Conservation (phyloP, 257 asterid genomes). For the Solanum medicagineum region DNA sequence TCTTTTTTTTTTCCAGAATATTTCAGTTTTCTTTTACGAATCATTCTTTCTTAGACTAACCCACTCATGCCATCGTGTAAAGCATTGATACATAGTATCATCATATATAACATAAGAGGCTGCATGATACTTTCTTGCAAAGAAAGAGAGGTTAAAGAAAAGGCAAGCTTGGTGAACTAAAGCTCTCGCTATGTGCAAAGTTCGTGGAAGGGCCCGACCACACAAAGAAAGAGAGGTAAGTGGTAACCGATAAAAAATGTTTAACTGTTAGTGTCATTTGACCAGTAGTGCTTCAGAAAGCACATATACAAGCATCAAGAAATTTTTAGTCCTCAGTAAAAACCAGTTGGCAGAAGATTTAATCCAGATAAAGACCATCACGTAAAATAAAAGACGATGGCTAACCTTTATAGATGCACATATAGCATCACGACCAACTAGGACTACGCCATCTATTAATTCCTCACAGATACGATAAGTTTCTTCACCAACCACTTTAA, state of each 20-base stretch:
- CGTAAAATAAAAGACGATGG: neutral
- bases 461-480: slow-evolving; percentile 71
- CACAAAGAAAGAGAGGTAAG: neutral
- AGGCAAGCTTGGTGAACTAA: too few relatives aligned
- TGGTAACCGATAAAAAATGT: neutral
- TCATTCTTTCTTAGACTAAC: neutral
- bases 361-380: neutral
- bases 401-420: slow-evolving; percentile 97
- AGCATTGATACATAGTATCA: neutral
- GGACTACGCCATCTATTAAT: slow-evolving; percentile 78
- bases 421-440: slow-evolving; percentile 88
- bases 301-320: neutral
- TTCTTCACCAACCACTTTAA: slow-evolving; percentile 90
- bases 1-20: neutral
- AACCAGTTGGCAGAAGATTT: neutral
- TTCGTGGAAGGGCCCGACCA: too few relatives aligned
- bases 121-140: neutral
- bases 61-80: neutral
- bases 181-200: too few relatives aligned
- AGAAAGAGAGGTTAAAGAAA: neutral
- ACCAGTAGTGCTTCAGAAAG: neutral
- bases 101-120: neutral
- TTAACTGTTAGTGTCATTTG: neutral
- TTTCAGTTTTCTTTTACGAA: neutral
- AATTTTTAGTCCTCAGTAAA: neutral